A percentile compares a stretch with the other conserved stretches of the same genome.
Conservation (phyloP, 192 early-diverging fungal species). For the Backusella parvicylindrica region DNA sequence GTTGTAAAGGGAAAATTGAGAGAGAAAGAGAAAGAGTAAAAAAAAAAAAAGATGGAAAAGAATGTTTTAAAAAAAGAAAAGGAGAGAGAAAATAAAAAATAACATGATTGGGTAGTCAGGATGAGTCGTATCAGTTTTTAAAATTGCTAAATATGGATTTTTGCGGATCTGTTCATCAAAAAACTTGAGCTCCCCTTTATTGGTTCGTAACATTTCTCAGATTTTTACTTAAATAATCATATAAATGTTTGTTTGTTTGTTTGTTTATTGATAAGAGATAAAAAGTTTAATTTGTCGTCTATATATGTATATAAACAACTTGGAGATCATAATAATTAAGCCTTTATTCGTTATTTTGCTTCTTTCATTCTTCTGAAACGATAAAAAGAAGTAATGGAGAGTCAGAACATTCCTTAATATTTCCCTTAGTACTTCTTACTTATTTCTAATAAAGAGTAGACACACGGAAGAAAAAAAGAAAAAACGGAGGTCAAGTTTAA, state of each 20-base stretch:
- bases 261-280: background rate
- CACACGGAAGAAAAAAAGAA: too few relatives aligned
- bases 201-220: background rate
- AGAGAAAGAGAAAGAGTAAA: background rate
- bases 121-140: slow-evolving; percentile 1
- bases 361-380: background rate
- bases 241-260: background rate
- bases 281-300: background rate
- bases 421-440: too few relatives aligned
- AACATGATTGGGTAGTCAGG: background rate
- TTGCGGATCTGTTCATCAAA: background rate
- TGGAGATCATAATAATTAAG: background rate
- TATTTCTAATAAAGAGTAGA: too few relatives aligned
- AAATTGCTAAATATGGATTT: background rate
- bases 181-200: background rate
- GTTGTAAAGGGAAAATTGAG: background rate
- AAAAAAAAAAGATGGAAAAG: background rate
- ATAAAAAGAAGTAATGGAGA: too few relatives aligned
- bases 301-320: background rate
- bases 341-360: too few relatives aligned
- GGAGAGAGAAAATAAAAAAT: background rate
- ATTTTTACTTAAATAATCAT: background rate
- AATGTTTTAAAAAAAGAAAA: background rate
- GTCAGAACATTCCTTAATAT: too few relatives aligned
- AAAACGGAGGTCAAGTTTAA: too few relatives aligned